Conservation (phyloP, 2,329 filamentous ascomycete species). For the Allantophomopsis lycopodina region DNA sequence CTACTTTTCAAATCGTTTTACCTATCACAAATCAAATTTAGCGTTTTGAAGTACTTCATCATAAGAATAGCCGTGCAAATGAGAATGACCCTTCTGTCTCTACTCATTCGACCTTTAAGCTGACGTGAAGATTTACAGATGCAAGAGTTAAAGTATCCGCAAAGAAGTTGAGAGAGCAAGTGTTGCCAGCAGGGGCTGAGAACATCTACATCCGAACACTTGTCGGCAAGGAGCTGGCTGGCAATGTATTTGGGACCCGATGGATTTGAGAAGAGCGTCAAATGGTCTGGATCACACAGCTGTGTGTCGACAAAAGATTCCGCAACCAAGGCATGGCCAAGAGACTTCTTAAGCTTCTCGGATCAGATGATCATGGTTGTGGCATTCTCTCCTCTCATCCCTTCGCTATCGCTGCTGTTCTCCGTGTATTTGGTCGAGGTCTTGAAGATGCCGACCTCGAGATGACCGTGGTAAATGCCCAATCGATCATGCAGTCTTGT, state of each 20-base stretch:
- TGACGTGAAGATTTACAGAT: too few species aligned
- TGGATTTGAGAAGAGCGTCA: neutral
- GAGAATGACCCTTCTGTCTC: too few species aligned
- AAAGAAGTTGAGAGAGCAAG: neutral
- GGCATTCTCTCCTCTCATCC: conserved; percentile 4
- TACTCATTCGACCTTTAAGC: too few species aligned
- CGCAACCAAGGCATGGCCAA: conserved; percentile 4
- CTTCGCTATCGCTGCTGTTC: conserved; percentile 1
- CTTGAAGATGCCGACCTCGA: neutral
- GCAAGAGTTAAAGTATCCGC: conserved; percentile 3
- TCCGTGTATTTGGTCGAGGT: conserved; percentile 1
- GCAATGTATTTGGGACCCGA: conserved; percentile 1
- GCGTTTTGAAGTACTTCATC: too few species aligned
- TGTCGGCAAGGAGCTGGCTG: neutral
- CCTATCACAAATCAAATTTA: too few species aligned
- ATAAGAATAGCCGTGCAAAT: too few species aligned
- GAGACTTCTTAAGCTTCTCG: conserved; percentile 1
- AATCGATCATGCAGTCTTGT: conserved; percentile 2
- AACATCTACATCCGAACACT: conserved; percentile 1
- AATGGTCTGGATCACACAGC: conserved; percentile 5
- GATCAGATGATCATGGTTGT: neutral
- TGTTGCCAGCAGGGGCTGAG: too few species aligned
- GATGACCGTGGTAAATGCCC: neutral
- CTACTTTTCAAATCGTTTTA: too few species aligned
- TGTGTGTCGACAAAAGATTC: conserved; percentile 1